These are phyloP conservation scores for Phytomonas serpens DNA, from an alignment of 208 protist genomes.

Conservation along the genomic window DNA sequence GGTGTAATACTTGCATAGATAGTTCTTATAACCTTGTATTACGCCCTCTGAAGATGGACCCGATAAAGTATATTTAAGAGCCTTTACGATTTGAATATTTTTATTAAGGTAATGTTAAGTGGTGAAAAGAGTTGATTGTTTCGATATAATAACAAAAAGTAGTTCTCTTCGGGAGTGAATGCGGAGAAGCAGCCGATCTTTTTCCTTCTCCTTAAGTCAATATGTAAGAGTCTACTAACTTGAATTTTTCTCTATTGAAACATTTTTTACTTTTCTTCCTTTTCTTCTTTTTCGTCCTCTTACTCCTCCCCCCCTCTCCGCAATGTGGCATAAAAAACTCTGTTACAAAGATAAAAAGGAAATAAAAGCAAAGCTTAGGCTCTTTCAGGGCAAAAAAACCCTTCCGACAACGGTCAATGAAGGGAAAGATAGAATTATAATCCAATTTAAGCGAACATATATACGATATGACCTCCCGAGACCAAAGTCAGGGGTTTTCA, in stretches of 20 bases:
- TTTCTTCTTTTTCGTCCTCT: constrained; percentile 5
- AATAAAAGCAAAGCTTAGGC: not conserved
- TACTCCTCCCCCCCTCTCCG: constrained; percentile 3
- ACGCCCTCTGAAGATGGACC: not conserved
- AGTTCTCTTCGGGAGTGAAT: constrained; percentile 65
- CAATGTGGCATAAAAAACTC: not conserved
- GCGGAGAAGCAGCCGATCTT: not conserved
- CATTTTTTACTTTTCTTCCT: constrained; percentile 79
- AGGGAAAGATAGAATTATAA: constrained; percentile 7
- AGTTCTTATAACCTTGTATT: not conserved
- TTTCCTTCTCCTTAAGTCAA: not conserved
- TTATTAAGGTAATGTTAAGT: constrained; percentile 91
- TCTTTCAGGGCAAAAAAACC: not conserved
- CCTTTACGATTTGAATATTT: constrained; percentile 81
- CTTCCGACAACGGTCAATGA: constrained; percentile 1
- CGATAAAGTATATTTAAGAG: not conserved
- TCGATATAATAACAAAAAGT: constrained; percentile 91
- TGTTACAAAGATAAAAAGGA: constrained; percentile 6
- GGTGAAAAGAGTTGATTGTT: not conserved
- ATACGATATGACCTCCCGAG: constrained; percentile 5
- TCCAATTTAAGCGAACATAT: not conserved
- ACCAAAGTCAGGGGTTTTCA: not conserved
- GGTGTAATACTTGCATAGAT: not conserved
- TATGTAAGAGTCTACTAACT: not conserved
- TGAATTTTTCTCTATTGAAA: constrained; percentile 25